phyloP scores from a whole-genome alignment of 169 alveolate genomes.

The Plasmodium adleri region DNA sequence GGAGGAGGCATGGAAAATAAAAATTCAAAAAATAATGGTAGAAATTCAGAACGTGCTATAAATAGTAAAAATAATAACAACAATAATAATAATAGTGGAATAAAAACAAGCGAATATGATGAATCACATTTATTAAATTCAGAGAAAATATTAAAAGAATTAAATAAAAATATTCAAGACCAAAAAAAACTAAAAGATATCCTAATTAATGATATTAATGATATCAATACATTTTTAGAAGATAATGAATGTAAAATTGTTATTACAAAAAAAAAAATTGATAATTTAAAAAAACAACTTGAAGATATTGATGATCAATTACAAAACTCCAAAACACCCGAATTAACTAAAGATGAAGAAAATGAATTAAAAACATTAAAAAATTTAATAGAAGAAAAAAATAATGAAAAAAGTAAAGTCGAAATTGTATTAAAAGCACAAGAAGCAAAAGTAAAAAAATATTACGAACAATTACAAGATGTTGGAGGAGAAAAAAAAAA shows the following conservation, averaged over 20 bases:
- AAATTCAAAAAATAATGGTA: constrained; percentile 38
- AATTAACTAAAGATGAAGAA: constrained; percentile 71
- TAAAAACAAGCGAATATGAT: constrained; percentile 58
- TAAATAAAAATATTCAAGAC: constrained; percentile 33
- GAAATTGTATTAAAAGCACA: constrained; percentile 63
- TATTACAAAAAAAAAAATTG: constrained; percentile 53
- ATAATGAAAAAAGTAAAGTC: constrained; percentile 63
- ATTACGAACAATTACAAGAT: constrained; percentile 54
- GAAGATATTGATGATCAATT: constrained; percentile 74
- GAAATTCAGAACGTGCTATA: not conserved
- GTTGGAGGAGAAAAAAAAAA: constrained; percentile 84
- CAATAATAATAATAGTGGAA: not conserved
- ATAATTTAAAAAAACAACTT: constrained; percentile 49
- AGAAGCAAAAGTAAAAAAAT: constrained; percentile 39
- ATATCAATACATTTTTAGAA: constrained; percentile 23
- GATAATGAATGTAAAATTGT: constrained; percentile 73
- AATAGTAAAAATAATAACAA: not conserved
- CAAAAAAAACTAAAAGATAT: constrained; percentile 14
- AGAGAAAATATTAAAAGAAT: constrained; percentile 14
- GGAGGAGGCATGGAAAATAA: constrained; percentile 88
- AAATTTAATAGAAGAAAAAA: constrained; percentile 71
- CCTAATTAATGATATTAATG: constrained; percentile 41
- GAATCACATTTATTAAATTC: constrained; percentile 24
- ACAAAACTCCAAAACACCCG: constrained; percentile 65
- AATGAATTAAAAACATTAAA: constrained; percentile 56